Evolutionary conservation across 140 eudicot species (phyloP).

Genomic region (Ambrosia hybrid): DNA sequence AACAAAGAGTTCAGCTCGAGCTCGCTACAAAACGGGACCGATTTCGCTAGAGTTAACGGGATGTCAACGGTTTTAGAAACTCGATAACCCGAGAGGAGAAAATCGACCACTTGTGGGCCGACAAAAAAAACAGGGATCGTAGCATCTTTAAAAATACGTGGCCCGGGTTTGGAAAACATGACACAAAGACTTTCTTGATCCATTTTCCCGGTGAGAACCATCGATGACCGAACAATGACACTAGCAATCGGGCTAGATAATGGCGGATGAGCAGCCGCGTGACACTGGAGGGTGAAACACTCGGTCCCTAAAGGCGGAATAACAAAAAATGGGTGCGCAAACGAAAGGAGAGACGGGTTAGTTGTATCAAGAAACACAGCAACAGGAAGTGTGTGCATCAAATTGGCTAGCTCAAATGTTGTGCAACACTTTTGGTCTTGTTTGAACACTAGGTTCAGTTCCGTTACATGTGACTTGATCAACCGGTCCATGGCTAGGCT

Average conservation of each 20-base stretch:
- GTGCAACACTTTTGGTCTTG: slow-evolving; percentile 42
- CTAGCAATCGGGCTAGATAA: slow-evolving; percentile 35
- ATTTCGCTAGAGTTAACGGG: slow-evolving; percentile 37
- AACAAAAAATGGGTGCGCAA: slow-evolving; percentile 37
- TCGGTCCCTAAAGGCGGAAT: slow-evolving; percentile 60
- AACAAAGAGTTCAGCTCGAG: slow-evolving; percentile 41
- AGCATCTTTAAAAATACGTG: slow-evolving; percentile 60
- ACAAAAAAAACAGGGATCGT: slow-evolving; percentile 50
- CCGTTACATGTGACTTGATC: slow-evolving; percentile 54
- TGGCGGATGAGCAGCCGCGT: slow-evolving; percentile 44
- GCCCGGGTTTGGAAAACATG: slow-evolving; percentile 55
- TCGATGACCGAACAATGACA: slow-evolving; percentile 52
- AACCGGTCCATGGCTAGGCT: slow-evolving; percentile 56
- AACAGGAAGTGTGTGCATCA: slow-evolving; percentile 83
- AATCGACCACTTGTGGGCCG: slow-evolving; percentile 52
- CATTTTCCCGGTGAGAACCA: slow-evolving; percentile 59
- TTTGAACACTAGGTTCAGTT: slow-evolving; percentile 40
- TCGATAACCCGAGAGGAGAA: slow-evolving; percentile 24
- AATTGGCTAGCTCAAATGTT: slow-evolving; percentile 52
- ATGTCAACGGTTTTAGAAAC: slow-evolving; percentile 25
- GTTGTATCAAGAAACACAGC: slow-evolving; percentile 61
- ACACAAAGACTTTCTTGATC: slow-evolving; percentile 48
- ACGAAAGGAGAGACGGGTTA: slow-evolving; percentile 43
- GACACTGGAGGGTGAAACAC: slow-evolving; percentile 40
- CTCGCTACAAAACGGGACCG: slow-evolving; percentile 38